Conservation (phyloP, 1,139 yeast species). For the Geotrichum europaeum region DNA sequence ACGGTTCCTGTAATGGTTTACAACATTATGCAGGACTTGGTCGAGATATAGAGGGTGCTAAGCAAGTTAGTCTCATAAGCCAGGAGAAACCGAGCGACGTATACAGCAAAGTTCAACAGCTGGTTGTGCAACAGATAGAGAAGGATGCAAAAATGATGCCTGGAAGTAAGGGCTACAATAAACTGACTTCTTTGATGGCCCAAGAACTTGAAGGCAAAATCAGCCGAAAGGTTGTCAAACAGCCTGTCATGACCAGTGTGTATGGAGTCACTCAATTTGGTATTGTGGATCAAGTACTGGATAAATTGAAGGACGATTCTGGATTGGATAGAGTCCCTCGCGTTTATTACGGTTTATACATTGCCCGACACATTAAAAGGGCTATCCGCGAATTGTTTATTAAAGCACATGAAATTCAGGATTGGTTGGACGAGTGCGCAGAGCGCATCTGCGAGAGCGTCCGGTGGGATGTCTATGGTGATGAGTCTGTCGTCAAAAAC, state of each 20-base stretch:
- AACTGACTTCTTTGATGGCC: conserved; percentile 36
- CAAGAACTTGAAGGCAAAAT: conserved; percentile 51
- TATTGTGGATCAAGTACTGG: conserved; percentile 64
- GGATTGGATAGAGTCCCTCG: conserved; percentile 1
- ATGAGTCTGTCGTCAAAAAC: conserved; percentile 14
- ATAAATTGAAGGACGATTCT: conserved; percentile 32
- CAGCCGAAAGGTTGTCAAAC: conserved; percentile 78
- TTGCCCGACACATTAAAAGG: conserved; percentile 65
- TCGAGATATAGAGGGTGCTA: conserved; percentile 63
- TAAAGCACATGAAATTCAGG: conserved; percentile 85
- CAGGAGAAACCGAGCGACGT: conserved; percentile 49
- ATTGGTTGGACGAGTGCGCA: conserved; percentile 83
- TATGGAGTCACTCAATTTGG: conserved; percentile 91
- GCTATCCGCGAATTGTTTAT: conserved; percentile 71
- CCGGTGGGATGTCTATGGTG: conserved; percentile 24
- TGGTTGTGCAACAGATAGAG: conserved; percentile 46
- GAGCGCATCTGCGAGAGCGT: conserved; percentile 61
- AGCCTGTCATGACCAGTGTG: conserved; percentile 94
- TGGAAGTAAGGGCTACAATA: background rate
- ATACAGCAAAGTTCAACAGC: conserved; percentile 51
- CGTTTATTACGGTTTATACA: conserved; percentile 44
- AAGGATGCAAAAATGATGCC: conserved; percentile 37
- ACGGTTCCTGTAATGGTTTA: conserved; percentile 70
- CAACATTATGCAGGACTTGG: conserved; percentile 76
- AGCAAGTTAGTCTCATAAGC: conserved; percentile 57